phyloP scores from a whole-genome alignment of 305 asterid genomes.

The Ilex paraguariensis region DNA sequence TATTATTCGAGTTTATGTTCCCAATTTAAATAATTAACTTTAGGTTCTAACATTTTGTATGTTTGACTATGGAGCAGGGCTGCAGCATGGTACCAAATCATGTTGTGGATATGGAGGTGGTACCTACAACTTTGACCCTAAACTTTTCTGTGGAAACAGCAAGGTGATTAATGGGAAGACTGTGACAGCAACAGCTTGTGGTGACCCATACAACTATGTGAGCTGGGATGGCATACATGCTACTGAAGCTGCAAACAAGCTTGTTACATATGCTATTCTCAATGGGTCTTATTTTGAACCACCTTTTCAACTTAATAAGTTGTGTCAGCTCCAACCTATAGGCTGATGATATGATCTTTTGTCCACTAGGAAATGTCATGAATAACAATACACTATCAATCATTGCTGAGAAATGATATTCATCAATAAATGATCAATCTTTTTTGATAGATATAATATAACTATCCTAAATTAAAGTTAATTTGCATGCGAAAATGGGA shows the following conservation, averaged over 20 bases:
- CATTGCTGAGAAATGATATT: too few relatives aligned
- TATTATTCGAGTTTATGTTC: too few relatives aligned
- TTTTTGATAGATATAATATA: too few relatives aligned
- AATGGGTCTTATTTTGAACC: conserved; percentile 39
- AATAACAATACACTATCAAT: too few relatives aligned
- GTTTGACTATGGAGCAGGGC: conserved; percentile 21
- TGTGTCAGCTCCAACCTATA: conserved; percentile 41
- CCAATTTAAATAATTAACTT: too few relatives aligned
- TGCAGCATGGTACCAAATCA: conserved; percentile 39
- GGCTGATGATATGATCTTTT: conserved; percentile 17
- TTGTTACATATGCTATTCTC: conserved; percentile 27
- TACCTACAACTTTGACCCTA: conserved; percentile 29
- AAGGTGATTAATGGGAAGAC: conserved; percentile 25
- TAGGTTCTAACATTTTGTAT: not conserved
- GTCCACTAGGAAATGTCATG: too few relatives aligned
- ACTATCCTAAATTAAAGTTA: too few relatives aligned
- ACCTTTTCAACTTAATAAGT: conserved; percentile 24
- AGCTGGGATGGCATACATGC: conserved; percentile 57
- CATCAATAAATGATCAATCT: too few relatives aligned
- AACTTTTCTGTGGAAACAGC: conserved; percentile 34
- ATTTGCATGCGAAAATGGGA: too few relatives aligned
- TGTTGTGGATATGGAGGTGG: conserved; percentile 64
- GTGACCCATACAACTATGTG: conserved; percentile 48
- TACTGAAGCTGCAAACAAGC: conserved; percentile 43
- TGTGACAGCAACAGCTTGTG: conserved; percentile 32